Evolutionary conservation across 768 basidiomycete species (phyloP), one percentile per base, ranked within the genome.

Genomic region (Tricholoma bakamatsutake): DNA sequence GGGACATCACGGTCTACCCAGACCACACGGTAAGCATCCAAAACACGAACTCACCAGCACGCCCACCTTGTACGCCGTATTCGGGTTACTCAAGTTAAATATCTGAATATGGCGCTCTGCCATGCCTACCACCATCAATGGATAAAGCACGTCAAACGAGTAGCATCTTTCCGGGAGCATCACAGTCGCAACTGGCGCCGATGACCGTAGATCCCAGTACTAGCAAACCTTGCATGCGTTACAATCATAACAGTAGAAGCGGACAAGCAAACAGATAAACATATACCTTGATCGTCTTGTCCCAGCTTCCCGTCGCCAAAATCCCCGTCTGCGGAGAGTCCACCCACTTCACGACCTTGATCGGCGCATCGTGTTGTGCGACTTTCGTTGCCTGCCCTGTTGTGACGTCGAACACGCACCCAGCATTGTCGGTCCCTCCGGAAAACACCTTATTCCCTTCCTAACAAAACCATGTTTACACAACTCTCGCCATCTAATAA

Each of bases 221-320:
- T 97, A 62, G 27, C 13, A 30, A 31, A 7, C 3, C 46, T 31
- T 48, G 53, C 33, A 31, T 47, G 35, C 33, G 27, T 21, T 24
- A 48, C 34, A 52, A 18, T 50, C 40, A 31, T 31, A 8, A 48
- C 31, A 28, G 46, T 46, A 40, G 33, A 28, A 17, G 50, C 34
- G 27, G 57, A 52, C 43, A 48, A 1, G 51, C 8, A 48, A 9
- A 46, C 33, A 50, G 21, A 33, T 30, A 55, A 31, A 59, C 2
- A 65, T 73, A 55, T 60, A 94, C 95, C 79, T 94, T 95, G 67
- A 98, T 72, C 2, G 92, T 95, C 73, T 96, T 96, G 70, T 99
- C 96, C 96, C 96, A 99, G 53, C 93, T 93, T 6, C 94, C 97
- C 1, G 96, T 98, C 11, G 87, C 91, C 17, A 95, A 76, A 58